Evolutionary conservation across 805 yeast genomes (phyloP), one percentile per base, ranked within the genome.

Genomic region (Yamadazyma endophytica): DNA sequence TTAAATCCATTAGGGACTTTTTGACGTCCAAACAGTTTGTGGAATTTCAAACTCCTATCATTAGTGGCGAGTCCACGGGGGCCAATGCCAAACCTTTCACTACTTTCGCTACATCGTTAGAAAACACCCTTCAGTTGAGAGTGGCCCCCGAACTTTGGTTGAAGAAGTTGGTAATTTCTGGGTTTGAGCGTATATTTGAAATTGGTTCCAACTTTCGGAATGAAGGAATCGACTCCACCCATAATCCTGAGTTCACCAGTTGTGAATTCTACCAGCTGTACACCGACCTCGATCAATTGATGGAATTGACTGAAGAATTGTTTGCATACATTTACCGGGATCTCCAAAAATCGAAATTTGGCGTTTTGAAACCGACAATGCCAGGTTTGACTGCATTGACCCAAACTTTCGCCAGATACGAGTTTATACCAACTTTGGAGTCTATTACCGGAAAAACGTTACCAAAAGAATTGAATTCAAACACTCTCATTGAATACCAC

Each of bases 141-240:
- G 90, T 92, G 2, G 97, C 98, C 0, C 98, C 98, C 0, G 98
- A 90, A 49, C 60, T 92, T 22, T 92, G 96, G 96, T 69, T 92
- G 33, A 92, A 92, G 50, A 73, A 83, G 42, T 58, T 92, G 30
- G 73, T 88, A 2, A 77, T 90, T 20, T 71, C 85, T 6, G 98
- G 98, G 2, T 77, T 89, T 47, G 95, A 89, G 44, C 77, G 74
- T 43, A 80, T 92, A 2, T 92, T 75, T 55, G 97, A 92, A 49
- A 75, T 92, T 32, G 97, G 97, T 1, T 70, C 74, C 32, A 79
- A 70, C 27, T 92, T 89, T 56, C 68, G 98, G 46, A 92, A 92
- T 49, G 98, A 92, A 58, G 96, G 97, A 5, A 69, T 90, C 17
- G 98, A 90, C 52, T 68, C 82, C 2, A 84, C 96, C 0, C 98